These are phyloP conservation scores for Trypanosoma melophagium DNA, from an alignment of 208 protist species.

Conservation along the genomic window DNA sequence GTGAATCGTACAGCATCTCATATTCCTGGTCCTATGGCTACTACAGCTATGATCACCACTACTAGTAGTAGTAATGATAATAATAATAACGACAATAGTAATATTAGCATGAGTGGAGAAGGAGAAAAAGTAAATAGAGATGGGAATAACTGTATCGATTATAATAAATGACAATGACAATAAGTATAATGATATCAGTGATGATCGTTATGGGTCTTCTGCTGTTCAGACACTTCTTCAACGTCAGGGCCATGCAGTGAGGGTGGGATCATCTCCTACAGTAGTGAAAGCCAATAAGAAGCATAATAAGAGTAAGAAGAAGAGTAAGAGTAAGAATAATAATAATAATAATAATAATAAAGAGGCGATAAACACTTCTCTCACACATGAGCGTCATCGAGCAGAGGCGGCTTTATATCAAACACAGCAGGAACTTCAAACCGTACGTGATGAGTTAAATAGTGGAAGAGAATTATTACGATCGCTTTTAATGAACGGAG, in stretches of 20 bases:
- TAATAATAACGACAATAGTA: neutral
- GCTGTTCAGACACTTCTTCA: neutral
- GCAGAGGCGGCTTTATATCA: neutral
- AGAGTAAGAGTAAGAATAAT: neutral
- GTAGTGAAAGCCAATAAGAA: neutral
- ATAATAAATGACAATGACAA: neutral
- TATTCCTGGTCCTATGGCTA: too few species aligned
- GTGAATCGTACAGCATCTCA: too few species aligned
- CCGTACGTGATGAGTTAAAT: neutral
- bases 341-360: neutral
- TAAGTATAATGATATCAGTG: neutral
- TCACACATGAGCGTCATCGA: too few species aligned
- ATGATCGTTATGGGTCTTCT: neutral
- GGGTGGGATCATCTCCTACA: too few species aligned
- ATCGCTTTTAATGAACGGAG: neutral
- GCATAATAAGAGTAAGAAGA: neutral
- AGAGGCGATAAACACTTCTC: neutral
- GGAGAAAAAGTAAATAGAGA: neutral
- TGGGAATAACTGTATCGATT: neutral
- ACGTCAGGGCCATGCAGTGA: too few species aligned
- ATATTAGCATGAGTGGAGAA: neutral
- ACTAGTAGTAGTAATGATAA: neutral
- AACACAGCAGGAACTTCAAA: neutral
- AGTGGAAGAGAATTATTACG: neutral
- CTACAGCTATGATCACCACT: constrained; percentile 3